Evolutionary conservation across 2,329 filamentous ascomycete species (phyloP), one percentile per base, ranked within the genome.

Genomic region (Fusarium poae): DNA sequence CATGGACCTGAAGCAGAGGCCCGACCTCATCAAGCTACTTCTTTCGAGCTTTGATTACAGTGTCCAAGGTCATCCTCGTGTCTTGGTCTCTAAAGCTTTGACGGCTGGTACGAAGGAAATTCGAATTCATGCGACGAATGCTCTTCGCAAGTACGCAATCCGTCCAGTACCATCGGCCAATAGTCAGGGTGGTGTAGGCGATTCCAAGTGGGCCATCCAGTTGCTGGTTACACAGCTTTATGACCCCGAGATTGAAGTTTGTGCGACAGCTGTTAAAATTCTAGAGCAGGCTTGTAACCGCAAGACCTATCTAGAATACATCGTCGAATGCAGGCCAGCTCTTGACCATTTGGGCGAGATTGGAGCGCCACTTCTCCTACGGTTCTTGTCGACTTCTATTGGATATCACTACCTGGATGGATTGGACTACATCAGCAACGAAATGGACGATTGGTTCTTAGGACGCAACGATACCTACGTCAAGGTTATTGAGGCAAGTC

Each of bases 401-500:
- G 96, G 96, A 50, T 99, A 99, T 76, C 94, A 98, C 79, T 99
- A 99, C 79, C 85, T 99, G 8, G 94, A 98, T 76, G 96, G 94
- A 0, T 84, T 99, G 43, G 97, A 99, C 81, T 99, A 99, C 77
- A 99, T 99, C 79, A 97, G 94, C 65, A 96, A 97, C 77, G 97
- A 99, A 78, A 99, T 99, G 96, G 96, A 99, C 72, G 97, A 99
- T 80, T 99, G 96, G 96, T 99, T 98, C 76, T 85, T 99, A 30
- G 96, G 96, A 16, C 90, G 96, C 44, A 99, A 99, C 76, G 95
- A 99, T 77, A 91, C 90, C n/a, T 99, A 99, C 72, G 96, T 99
- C 51, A 88, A 89, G 37, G 87, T 98, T 40, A 95, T 99, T 40
- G 96, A 99, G 79, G 96, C 97, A n/a, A 97, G 94, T 56, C 85